phyloP scores from a whole-genome alignment of 768 basidiomycete genomes.

The Agaricus sinodeliciosus region DNA sequence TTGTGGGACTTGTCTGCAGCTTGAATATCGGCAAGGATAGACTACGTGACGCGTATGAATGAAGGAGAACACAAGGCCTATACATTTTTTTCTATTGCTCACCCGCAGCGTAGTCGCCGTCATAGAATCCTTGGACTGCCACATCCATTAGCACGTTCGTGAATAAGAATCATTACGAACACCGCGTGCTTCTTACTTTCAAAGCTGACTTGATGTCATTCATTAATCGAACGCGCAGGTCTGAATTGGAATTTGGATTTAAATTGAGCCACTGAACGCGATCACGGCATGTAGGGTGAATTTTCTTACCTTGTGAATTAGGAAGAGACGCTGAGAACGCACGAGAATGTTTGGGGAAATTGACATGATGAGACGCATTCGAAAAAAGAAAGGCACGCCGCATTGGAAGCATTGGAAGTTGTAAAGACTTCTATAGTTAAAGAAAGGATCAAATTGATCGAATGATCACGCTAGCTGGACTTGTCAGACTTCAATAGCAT shows the following conservation, averaged over 20 bases:
- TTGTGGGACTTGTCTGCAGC: slow-evolving; percentile 53
- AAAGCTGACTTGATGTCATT: slow-evolving; percentile 56
- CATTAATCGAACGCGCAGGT: slow-evolving; percentile 45
- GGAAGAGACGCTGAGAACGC: background rate
- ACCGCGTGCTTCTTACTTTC: slow-evolving; percentile 39
- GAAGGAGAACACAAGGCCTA: background rate
- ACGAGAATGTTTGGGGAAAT: background rate
- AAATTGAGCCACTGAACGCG: background rate
- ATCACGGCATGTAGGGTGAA: no score
- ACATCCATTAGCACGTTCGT: background rate
- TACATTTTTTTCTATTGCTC: background rate
- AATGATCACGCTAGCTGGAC: background rate
- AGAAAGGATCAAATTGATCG: background rate
- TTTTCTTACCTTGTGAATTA: background rate
- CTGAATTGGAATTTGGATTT: slow-evolving; percentile 22
- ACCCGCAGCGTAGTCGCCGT: slow-evolving; percentile 3
- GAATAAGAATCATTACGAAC: background rate
- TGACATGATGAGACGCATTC: background rate
- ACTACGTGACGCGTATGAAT: slow-evolving; percentile 28
- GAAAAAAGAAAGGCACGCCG: background rate
- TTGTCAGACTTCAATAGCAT: no score
- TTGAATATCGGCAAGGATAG: slow-evolving; percentile 64
- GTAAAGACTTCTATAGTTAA: background rate
- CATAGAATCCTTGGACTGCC: slow-evolving; percentile 2
- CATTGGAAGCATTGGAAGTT: background rate